Percentiles rank a stretch among this genome's conserved stretches.
Evolutionary conservation across 306 rosid species (phyloP).

Genomic region (Lathyrus oleraceus): DNA sequence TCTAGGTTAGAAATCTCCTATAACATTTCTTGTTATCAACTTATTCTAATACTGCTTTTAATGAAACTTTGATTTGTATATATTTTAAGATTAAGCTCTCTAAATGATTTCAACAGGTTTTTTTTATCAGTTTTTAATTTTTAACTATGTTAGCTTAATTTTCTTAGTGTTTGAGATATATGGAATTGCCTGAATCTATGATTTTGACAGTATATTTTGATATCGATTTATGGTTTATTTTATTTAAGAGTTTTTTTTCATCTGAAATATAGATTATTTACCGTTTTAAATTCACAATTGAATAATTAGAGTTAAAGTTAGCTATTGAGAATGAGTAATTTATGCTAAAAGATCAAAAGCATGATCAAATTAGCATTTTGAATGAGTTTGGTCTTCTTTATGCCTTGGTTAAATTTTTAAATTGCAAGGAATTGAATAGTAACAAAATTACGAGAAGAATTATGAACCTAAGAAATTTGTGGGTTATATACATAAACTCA

Average conservation of each 20-base stretch:
- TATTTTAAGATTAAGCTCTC: too few relatives aligned
- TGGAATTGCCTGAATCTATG: background rate
- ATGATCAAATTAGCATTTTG: too few relatives aligned
- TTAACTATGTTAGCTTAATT: background rate
- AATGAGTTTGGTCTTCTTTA: too few relatives aligned
- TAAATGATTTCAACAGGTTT: background rate
- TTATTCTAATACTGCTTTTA: background rate
- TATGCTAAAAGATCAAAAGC: too few relatives aligned
- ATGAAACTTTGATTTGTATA: too few relatives aligned
- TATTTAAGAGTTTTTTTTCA: background rate
- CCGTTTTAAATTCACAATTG: background rate
- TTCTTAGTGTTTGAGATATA: background rate
- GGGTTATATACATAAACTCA: too few relatives aligned
- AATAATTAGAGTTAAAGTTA: background rate
- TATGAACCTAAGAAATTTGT: too few relatives aligned
- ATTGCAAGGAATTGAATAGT: too few relatives aligned
- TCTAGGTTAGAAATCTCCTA: constrained; percentile 63
- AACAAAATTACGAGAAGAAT: too few relatives aligned
- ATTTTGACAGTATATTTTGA: background rate
- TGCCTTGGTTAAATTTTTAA: too few relatives aligned
- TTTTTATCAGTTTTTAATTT: background rate
- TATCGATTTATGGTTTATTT: background rate
- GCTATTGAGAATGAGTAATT: background rate
- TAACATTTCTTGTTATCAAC: background rate
- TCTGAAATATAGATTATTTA: too few relatives aligned